Percentiles rank a stretch among this genome's conserved stretches.
Conservation (phyloP, 371 early-diverging fungal genomes). For the Entomophthora muscae region DNA sequence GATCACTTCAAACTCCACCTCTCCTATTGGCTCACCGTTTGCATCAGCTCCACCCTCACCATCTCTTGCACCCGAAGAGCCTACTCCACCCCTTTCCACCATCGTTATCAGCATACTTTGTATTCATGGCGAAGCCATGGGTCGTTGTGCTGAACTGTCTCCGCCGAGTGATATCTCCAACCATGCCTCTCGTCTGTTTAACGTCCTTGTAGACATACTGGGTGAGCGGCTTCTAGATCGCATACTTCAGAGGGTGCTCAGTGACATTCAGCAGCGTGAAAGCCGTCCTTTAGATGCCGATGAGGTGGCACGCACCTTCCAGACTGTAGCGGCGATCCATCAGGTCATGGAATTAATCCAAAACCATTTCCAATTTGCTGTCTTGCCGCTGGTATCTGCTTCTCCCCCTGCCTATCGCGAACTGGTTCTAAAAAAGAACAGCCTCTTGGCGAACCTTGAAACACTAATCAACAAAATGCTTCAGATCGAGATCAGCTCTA, state of each 20-base stretch:
- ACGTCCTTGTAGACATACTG: slow-evolving; percentile 1
- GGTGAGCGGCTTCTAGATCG: not conserved
- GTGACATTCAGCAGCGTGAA: slow-evolving; percentile 1
- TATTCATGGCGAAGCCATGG: slow-evolving; percentile 71
- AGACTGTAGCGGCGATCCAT: slow-evolving; percentile 45
- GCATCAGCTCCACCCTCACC: slow-evolving; percentile 2
- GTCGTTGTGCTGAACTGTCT: slow-evolving; percentile 63
- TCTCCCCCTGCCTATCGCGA: slow-evolving; percentile 73
- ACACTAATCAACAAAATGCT: slow-evolving; percentile 50
- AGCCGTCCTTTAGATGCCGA: slow-evolving; percentile 52
- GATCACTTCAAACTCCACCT: not conserved
- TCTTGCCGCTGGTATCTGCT: slow-evolving; percentile 51
- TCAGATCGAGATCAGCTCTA: slow-evolving; percentile 44
- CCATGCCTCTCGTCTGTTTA: not conserved
- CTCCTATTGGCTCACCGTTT: slow-evolving; percentile 9
- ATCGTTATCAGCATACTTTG: slow-evolving; percentile 42
- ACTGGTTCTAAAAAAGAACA: slow-evolving; percentile 64
- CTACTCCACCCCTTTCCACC: slow-evolving; percentile 19
- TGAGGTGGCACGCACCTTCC: slow-evolving; percentile 22
- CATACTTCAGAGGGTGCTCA: slow-evolving; percentile 17
- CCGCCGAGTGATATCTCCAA: slow-evolving; percentile 41
- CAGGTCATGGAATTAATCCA: slow-evolving; percentile 67
- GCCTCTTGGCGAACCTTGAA: slow-evolving; percentile 63
- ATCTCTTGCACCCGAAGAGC: slow-evolving; percentile 23
- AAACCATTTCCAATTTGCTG: slow-evolving; percentile 68